Evolutionary conservation across 1,139 yeast genomes (phyloP), one percentile per base, ranked within the genome.

Genomic region (Pichia kudriavzevii): DNA sequence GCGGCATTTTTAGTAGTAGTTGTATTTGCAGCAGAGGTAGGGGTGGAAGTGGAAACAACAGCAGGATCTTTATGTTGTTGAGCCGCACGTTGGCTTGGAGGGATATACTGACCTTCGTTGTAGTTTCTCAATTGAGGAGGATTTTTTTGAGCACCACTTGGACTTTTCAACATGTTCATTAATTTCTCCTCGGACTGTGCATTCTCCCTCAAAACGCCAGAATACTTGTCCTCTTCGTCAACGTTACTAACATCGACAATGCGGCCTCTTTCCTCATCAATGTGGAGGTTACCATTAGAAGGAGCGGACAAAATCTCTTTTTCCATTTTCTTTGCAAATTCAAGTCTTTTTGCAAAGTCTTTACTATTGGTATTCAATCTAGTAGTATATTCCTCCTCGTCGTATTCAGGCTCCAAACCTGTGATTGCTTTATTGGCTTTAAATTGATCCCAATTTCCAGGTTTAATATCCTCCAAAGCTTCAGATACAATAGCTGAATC

Each of bases 161-260:
- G 19, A 20, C 25, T 41, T 32, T 45, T 52, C 20, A 55, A 42
- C 50, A 53, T 47, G 11, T 44, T 52, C 49, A 55, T 43, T 23
- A 56, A 36, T 26, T 50, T 40, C 23, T 47, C 49, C 22, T 52
- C 54, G 11, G 52, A 42, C 17, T 36, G 29, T 5, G 35, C 66
- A 21, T 81, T 81, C 46, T 64, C 63, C 45, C 74, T 61, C 40
- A 67, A 73, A 35, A 91, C 98, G 30, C 97, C 97, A 3, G 96
- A 85, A 55, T 88, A 91, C 60, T 83, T 83, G 58, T 87, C 96
- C 57, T 93, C 99, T 60, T 91, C 98, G 57, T 91, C 97, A 48
- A 83, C 48, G 3, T 94, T 95, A 43, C 82, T 72, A 54, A 84
- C 95, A 53, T 84, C 95, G 26, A 81, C 72, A 15, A 56, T 56